Conservation (phyloP, 2,329 filamentous ascomycete species). For the Triangularia setosa region DNA sequence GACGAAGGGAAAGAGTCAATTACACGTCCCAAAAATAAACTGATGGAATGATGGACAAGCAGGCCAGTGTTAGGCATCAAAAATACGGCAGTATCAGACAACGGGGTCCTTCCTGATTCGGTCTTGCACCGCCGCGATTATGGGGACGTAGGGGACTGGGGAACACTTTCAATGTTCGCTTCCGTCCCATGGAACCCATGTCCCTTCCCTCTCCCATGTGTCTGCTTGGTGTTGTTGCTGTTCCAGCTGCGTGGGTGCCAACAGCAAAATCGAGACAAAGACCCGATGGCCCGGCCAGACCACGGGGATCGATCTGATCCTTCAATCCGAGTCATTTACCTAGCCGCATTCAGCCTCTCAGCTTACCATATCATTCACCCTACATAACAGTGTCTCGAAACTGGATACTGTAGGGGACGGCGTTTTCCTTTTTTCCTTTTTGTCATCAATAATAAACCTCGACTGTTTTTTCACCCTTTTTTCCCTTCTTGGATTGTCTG, state of each 20-base stretch:
- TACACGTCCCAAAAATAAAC: neutral
- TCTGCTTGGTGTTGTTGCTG: neutral
- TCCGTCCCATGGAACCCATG: neutral
- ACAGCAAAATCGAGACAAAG: conserved; percentile 1
- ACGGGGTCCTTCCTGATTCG: conserved; percentile 7
- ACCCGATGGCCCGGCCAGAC: neutral
- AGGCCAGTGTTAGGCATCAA: conserved; percentile 2
- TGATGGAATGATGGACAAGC: neutral
- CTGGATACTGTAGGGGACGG: neutral
- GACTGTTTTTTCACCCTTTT: neutral
- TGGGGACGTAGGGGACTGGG: neutral
- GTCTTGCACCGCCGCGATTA: conserved; percentile 4
- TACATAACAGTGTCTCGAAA: conserved; percentile 6
- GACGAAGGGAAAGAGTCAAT: neutral
- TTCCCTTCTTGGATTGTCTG: neutral
- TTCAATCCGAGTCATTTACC: neutral
- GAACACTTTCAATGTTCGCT: neutral
- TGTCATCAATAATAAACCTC: neutral
- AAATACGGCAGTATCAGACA: neutral
- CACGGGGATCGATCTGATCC: neutral
- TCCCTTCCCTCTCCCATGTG: neutral
- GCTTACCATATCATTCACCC: conserved; percentile 7
- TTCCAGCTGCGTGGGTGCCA: neutral
- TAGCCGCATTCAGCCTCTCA: conserved; percentile 11
- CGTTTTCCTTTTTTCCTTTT: neutral